phyloP scores from a whole-genome alignment of 495 filamentous ascomycete genomes.

The Eremomyces bilateralis region DNA sequence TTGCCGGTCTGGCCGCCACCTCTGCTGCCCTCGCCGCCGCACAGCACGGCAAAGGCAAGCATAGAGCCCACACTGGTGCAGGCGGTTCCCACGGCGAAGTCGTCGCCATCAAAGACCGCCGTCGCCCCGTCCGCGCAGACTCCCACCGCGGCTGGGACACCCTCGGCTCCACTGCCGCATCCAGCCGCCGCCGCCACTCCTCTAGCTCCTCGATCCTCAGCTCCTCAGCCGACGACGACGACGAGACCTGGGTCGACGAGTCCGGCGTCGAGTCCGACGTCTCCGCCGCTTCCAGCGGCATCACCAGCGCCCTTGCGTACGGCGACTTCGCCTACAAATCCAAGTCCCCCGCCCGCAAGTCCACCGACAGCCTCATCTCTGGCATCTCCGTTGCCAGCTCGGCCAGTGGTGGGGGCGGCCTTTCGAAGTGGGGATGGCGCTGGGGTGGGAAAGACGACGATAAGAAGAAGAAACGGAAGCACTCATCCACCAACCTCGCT shows the following conservation, averaged over 20 bases:
- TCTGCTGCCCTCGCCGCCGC: slow-evolving; percentile 31
- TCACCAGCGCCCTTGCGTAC: slow-evolving; percentile 34
- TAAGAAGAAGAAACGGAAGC: slow-evolving; percentile 22
- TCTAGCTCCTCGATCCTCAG: slow-evolving; percentile 1
- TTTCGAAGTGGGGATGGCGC: slow-evolving; percentile 31
- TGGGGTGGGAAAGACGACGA: slow-evolving; percentile 36
- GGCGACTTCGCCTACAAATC: slow-evolving; percentile 21
- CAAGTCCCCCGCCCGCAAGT: slow-evolving; percentile 13
- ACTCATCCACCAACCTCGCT: slow-evolving; percentile 7
- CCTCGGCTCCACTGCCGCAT: too few relatives aligned
- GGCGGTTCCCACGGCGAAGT: too few relatives aligned
- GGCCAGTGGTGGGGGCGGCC: slow-evolving; percentile 10
- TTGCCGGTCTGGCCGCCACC: slow-evolving; percentile 33
- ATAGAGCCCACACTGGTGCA: slow-evolving; percentile 4
- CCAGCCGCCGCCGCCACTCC: too few relatives aligned
- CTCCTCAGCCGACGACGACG: slow-evolving; percentile 3
- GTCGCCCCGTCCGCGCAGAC: too few relatives aligned
- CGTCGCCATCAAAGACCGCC: too few relatives aligned
- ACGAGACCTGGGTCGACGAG: slow-evolving; percentile 40
- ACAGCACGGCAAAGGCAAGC: slow-evolving; percentile 16
- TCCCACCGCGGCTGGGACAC: too few relatives aligned
- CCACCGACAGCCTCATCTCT: slow-evolving; percentile 26
- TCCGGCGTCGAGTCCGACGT: slow-evolving; percentile 24
- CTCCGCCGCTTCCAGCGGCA: slow-evolving; percentile 19
- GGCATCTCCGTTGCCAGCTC: slow-evolving; percentile 27